Evolutionary conservation across 805 yeast genomes (phyloP).

Genomic region (Vanderwaltozyma tropicalis): DNA sequence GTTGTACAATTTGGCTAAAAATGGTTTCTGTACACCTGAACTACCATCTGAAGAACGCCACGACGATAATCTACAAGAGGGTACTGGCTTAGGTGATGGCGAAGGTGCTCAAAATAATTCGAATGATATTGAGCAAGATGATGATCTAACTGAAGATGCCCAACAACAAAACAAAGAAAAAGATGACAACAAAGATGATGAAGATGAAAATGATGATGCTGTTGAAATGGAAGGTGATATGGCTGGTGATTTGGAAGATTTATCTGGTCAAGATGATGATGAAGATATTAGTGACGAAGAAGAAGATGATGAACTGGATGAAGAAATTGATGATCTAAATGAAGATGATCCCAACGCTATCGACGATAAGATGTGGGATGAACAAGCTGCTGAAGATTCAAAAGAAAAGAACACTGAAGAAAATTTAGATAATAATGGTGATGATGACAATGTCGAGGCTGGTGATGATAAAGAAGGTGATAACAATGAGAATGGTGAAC

Average conservation of each 20-base stretch:
- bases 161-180: conserved; percentile 67
- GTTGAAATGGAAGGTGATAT: conserved; percentile 93
- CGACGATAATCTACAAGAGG: conserved; percentile 65
- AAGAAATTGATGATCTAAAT: conserved; percentile 79
- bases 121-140: conserved; percentile 84
- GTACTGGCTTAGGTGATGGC: conserved; percentile 91
- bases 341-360: conserved; percentile 89
- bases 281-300: conserved; percentile 42
- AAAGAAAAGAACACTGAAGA: conserved; percentile 78
- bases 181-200: conserved; percentile 46
- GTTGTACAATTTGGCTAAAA: conserved; percentile 51
- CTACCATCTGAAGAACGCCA: conserved; percentile 52
- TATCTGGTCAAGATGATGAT: conserved; percentile 55
- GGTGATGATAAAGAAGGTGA: conserved; percentile 30
- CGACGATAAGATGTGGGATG: conserved; percentile 98
- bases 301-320: conserved; percentile 69
- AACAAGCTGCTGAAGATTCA: conserved; percentile 63
- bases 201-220: conserved; percentile 48
- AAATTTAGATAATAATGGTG: conserved; percentile 45
- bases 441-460: conserved; percentile 35
- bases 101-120: conserved; percentile 74
- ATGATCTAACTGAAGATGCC: conserved; percentile 71
- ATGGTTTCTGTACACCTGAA: conserved; percentile 91
- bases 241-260: conserved; percentile 86
- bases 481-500: conserved; percentile 22